phyloP scores from a whole-genome alignment of 495 filamentous ascomycete genomes.

The Hypoxylon crocopeplum region DNA sequence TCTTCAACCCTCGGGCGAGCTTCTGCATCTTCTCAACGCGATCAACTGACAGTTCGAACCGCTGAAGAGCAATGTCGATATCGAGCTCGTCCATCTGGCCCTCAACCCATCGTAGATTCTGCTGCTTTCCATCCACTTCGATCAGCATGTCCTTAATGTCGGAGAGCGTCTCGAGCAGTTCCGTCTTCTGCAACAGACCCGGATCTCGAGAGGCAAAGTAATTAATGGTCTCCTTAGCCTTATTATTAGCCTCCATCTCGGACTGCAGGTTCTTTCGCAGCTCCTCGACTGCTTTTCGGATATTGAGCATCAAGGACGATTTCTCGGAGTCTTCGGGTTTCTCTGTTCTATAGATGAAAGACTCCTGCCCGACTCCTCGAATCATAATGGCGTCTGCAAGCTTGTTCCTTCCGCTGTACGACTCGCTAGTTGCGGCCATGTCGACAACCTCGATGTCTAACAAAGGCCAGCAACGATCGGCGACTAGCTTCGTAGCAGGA shows the following conservation, averaged over 20 bases:
- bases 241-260: constrained; percentile 81
- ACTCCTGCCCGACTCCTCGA: constrained; percentile 82
- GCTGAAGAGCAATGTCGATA: constrained; percentile 91
- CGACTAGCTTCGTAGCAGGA: constrained; percentile 80
- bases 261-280: constrained; percentile 80
- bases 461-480: constrained; percentile 93
- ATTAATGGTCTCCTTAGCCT: constrained; percentile 78
- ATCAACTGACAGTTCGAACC: constrained; percentile 82
- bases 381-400: constrained; percentile 90
- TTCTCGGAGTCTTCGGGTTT: constrained; percentile 78
- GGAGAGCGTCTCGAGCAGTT: constrained; percentile 70
- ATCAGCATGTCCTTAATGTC: constrained; percentile 82
- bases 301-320: constrained; percentile 77
- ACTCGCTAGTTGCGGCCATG: constrained; percentile 69
- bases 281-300: constrained; percentile 91
- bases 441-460: constrained; percentile 94
- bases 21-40: constrained; percentile 82
- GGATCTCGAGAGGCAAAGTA: constrained; percentile 77
- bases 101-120: constrained; percentile 95
- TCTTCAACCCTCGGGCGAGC: constrained; percentile 78
- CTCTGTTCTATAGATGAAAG: constrained; percentile 89
- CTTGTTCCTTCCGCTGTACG: constrained; percentile 64
- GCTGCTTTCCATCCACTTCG: constrained; percentile 94
- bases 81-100: constrained; percentile 94
- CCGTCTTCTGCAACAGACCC: constrained; percentile 74